Conservation (phyloP, 2,329 filamentous ascomycete species). For the Cryphonectria naterciae region DNA sequence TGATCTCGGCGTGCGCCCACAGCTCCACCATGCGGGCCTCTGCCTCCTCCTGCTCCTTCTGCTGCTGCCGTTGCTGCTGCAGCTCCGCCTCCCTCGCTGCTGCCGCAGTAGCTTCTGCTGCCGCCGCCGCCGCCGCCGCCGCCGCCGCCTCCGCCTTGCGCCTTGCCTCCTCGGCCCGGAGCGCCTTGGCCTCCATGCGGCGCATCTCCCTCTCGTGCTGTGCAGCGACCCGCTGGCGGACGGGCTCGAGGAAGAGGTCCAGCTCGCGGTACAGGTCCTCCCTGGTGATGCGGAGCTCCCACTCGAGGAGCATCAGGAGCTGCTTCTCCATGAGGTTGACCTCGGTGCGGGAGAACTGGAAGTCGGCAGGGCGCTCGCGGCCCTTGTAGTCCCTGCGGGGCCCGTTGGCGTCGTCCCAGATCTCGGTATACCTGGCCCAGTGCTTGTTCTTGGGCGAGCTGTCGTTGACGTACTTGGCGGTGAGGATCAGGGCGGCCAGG, state of each 20-base stretch:
- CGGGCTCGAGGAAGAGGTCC: conserved; percentile 84
- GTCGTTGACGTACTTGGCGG: conserved; percentile 98
- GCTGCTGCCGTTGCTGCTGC: too few relatives aligned
- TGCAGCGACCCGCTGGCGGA: conserved; percentile 65
- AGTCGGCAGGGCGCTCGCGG: conserved; percentile 58
- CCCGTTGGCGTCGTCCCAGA: conserved; percentile 42
- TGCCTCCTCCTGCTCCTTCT: not conserved
- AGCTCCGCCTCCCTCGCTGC: conserved; percentile 33
- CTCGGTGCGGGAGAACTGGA: conserved; percentile 92
- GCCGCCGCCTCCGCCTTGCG: conserved; percentile 33
- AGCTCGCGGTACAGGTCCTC: conserved; percentile 86
- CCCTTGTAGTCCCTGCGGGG: conserved; percentile 39
- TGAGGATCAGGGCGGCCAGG: conserved; percentile 80
- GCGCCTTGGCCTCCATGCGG: conserved; percentile 39
- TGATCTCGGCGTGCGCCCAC: conserved; percentile 38
- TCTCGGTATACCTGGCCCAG: conserved; percentile 91
- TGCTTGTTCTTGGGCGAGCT: conserved; percentile 99
- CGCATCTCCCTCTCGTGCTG: conserved; percentile 55
- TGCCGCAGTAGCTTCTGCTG: conserved; percentile 50
- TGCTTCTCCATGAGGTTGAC: conserved; percentile 99
- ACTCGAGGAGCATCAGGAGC: conserved; percentile 90
- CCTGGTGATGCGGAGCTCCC: conserved; percentile 85
- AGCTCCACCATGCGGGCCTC: conserved; percentile 42
- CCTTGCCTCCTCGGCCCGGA: conserved; percentile 21
- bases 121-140: conserved; percentile 40